Base-by-base conservation (phyloP, 805 yeast genomes). In the Candida ficus region DNA sequence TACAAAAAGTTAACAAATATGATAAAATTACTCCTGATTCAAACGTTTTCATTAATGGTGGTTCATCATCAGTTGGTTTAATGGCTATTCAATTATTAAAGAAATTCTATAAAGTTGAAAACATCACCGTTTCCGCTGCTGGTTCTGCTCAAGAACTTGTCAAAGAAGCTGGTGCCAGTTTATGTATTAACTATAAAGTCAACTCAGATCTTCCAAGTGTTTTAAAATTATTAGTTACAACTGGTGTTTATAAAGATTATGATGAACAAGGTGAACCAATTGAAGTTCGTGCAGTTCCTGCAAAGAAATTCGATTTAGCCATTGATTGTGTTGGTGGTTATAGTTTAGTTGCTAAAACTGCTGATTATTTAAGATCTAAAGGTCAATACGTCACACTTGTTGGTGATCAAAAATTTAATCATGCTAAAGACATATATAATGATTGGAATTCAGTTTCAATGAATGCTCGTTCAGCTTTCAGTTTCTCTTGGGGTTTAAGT, bases 31-130 rank as follows among this genome's bases (percentile, higher is more conserved):
- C 66, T 29, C 60, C 63, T 4, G 64, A 66, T 9, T 61, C 76
- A 2, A 73, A 71, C 41, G 73, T 86, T 3, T 65, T 85, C 34
- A 66, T 88, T 31, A 68, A 84, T 45, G 96, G 96, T 39, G 95
- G 84, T 14, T 79, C 86, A 2, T 76, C 95, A 2, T 67, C 80
- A n/a, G 85, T 83, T 9, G 95, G 93, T 2, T 59, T 76, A 44
- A 71, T 68, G 60, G 71, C 73, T 5, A 67, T 78, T 26, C 89
- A 82, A 56, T 52, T 85, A 21, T 71, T 80, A 16, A 80, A 75
- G 55, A 53, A 68, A 19, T 59, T 65, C 46, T 75, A 67, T 48
- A 64, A 71, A n/a, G 74, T 78, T 10, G 53, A 56, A 14, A 61
- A 63, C 31, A 68, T 87, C n/a, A 77, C 76, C 1, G 75, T 73